Conservation (phyloP, 176 grass and related monocot genomes). For the Eleusine indica region DNA sequence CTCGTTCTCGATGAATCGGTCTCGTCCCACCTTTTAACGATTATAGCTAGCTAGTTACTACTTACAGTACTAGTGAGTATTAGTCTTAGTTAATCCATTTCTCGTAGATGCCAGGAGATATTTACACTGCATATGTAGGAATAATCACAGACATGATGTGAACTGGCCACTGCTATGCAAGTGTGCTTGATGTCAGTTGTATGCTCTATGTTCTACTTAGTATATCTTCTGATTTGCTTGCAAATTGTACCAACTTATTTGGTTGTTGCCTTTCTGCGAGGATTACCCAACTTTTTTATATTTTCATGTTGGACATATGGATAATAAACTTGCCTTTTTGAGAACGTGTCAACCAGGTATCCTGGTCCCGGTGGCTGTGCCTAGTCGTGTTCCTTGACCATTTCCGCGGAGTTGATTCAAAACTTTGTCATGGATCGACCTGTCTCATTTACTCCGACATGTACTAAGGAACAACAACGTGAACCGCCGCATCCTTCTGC, state of each 20-base stretch:
- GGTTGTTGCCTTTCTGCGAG: not conserved
- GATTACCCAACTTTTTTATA: not conserved
- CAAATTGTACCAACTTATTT: not conserved
- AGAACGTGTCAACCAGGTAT: slow-evolving; percentile 27
- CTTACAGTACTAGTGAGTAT: not conserved
- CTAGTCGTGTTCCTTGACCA: not conserved
- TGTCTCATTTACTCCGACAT: slow-evolving; percentile 16
- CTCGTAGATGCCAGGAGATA: slow-evolving; percentile 10
- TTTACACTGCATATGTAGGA: not conserved
- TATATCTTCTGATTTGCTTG: not conserved
- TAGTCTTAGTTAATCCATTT: not conserved
- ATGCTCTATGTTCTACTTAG: not conserved
- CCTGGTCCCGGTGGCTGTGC: not conserved
- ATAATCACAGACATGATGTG: not conserved
- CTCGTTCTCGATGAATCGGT: not conserved
- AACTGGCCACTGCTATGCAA: not conserved
- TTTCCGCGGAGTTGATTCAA: slow-evolving; percentile 9
- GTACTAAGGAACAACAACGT: not conserved
- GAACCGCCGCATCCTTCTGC: not conserved
- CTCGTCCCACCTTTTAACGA: not conserved
- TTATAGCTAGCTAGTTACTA: not conserved
- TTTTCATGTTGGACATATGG: not conserved
- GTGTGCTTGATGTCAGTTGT: not conserved
- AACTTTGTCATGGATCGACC: not conserved
- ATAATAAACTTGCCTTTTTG: not conserved